These are phyloP conservation scores for Podochytrium sp. DNA, from an alignment of 192 early-diverging fungal genomes.

Conservation along the genomic window DNA sequence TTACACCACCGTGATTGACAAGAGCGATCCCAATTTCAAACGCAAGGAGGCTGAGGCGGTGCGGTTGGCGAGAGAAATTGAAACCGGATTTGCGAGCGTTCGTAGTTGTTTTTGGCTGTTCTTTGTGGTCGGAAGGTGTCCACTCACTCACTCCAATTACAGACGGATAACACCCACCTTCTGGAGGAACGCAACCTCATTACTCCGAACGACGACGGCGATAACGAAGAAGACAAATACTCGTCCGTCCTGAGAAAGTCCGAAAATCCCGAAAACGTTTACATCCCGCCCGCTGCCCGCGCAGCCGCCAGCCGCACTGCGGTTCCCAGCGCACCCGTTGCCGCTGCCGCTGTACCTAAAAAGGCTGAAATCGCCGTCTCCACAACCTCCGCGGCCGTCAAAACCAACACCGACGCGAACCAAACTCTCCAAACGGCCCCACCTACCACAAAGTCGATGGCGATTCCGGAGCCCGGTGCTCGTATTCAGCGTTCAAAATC, in stretches of 20 bases:
- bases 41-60: constrained; percentile 86
- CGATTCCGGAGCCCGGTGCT: constrained; percentile 7
- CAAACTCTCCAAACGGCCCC: constrained; percentile 24
- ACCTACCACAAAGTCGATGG: neutral
- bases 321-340: neutral
- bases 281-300: constrained; percentile 80
- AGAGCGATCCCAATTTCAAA: constrained; percentile 80
- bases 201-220: constrained; percentile 47
- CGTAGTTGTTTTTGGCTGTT: neutral
- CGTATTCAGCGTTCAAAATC: constrained; percentile 13
- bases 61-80: constrained; percentile 88
- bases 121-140: constrained; percentile 7
- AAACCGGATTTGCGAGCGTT: constrained; percentile 52
- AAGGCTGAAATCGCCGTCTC: constrained; percentile 11
- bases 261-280: constrained; percentile 52
- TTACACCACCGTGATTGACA: constrained; percentile 93
- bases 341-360: neutral
- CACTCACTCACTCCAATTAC: constrained; percentile 1
- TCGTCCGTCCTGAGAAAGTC: constrained; percentile 70
- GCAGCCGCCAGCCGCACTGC: neutral
- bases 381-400: neutral
- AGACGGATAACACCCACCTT: constrained; percentile 81
- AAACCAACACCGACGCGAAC: neutral
- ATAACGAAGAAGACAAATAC: constrained; percentile 92
- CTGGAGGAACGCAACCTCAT: constrained; percentile 85